Conservation (phyloP, 305 asterid species). For the Fraxinus baroniana region DNA sequence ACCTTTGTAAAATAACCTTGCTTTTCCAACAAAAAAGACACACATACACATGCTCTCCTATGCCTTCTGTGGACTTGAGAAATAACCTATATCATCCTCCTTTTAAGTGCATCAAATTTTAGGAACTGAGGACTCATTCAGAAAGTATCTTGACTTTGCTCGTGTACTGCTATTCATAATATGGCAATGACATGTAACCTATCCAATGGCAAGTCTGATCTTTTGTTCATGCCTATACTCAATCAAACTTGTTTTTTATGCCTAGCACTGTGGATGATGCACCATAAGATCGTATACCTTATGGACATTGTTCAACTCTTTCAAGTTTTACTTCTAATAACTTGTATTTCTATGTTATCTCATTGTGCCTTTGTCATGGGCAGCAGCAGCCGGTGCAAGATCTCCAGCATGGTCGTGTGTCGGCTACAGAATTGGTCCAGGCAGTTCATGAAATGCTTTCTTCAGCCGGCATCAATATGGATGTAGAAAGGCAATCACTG, state of each 20-base stretch:
- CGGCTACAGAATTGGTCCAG: constrained; percentile 86
- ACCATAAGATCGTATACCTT: background rate
- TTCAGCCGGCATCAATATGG: constrained; percentile 86
- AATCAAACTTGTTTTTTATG: background rate
- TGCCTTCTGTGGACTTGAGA: background rate
- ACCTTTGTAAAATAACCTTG: background rate
- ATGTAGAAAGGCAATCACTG: constrained; percentile 75
- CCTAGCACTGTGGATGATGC: background rate
- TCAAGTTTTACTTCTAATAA: constrained; percentile 8
- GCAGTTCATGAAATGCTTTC: constrained; percentile 97
- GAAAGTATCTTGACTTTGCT: background rate
- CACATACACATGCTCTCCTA: background rate
- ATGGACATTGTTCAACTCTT: background rate
- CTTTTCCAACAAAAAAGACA: background rate
- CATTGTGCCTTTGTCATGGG: constrained; percentile 25
- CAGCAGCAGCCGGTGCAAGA: constrained; percentile 63
- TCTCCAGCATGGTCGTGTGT: constrained; percentile 79
- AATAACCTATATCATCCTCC: background rate
- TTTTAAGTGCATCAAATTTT: background rate
- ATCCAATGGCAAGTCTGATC: constrained; percentile 2
- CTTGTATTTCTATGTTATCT: background rate
- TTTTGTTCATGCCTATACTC: background rate
- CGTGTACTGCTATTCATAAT: background rate
- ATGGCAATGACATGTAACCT: background rate
- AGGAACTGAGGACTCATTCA: background rate